Base-by-base conservation (phyloP, 805 yeast genomes). In the Diddensiella transvaalensis region DNA sequence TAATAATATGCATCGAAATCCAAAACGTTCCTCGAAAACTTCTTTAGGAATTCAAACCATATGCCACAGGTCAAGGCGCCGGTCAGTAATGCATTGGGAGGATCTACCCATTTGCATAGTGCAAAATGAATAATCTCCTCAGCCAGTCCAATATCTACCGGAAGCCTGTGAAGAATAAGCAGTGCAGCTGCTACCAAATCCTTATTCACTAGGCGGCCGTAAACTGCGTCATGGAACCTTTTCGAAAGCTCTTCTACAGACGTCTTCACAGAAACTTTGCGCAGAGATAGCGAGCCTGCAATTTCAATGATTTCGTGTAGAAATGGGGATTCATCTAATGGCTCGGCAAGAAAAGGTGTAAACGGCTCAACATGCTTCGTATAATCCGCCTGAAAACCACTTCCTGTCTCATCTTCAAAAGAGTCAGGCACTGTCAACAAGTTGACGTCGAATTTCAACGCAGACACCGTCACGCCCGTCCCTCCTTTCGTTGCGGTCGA, bases 261-360 rank as follows among this genome's bases (percentile, higher is more conserved):
- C 38, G 15, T 8, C 8, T n/a, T 42, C 17, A 18, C 15, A 5
- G 5, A 17, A 11, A 19, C 11, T 30, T 8, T 22, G 26, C 21
- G 22, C 37, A 19, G 21, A 10, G 8, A 10, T 11, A 42, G 22
- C 18, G 11, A 19, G 32, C 18, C 23, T 6, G 36, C 21, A 13
- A 42, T 29, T 15, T 42, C 24, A 6, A 18, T n/a, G 22, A 18
- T 18, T n/a, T 17, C 4, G 13, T 42, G 8, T n/a, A 30, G 15
- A 8, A 11, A 10, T 21, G 41, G 6, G 15, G 39, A 32, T n/a
- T 22, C 22, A 8, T 13, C 18, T 6, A 18, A 2, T 2, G 10
- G 39, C 21, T 10, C n/a, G 5, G 37, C 36, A 6, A 45, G 35
- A 26, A 45, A 45, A 11, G 48, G 48, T 5, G 48, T 45, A 17